These are phyloP conservation scores for Talaromyces islandicus DNA, from an alignment of 2,329 filamentous ascomycete species.

Conservation along the genomic window DNA sequence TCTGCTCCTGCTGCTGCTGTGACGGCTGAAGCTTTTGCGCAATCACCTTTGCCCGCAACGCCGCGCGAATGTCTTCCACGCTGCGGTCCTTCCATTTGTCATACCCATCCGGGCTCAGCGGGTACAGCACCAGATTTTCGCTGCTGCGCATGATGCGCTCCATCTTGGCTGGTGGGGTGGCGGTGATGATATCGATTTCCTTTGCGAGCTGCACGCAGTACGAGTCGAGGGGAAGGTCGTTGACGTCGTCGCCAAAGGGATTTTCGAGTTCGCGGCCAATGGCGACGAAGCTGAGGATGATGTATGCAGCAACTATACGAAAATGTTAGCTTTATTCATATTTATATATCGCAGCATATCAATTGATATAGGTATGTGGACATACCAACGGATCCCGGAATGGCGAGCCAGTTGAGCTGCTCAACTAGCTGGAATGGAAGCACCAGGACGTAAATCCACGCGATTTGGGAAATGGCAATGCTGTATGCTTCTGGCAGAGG, in stretches of 20 bases:
- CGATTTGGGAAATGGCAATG: constrained; percentile 80
- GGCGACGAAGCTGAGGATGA: constrained; percentile 69
- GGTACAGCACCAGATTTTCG: constrained; percentile 33
- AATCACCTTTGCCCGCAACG: constrained; percentile 33
- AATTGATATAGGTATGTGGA: not conserved
- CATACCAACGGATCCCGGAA: constrained; percentile 62
- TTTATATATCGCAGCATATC: too few species aligned
- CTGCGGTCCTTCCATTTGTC: constrained; percentile 44
- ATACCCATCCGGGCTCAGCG: constrained; percentile 41
- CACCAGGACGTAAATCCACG: constrained; percentile 74
- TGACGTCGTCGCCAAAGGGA: constrained; percentile 77
- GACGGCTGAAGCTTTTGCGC: constrained; percentile 11
- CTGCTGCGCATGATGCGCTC: constrained; percentile 42
- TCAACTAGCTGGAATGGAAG: constrained; percentile 73
- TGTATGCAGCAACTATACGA: constrained; percentile 64
- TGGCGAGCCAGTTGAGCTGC: constrained; percentile 64
- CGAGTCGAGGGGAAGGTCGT: constrained; percentile 69
- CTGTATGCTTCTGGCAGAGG: constrained; percentile 77
- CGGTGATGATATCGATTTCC: constrained; percentile 69
- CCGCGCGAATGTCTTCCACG: constrained; percentile 41
- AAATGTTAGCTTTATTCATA: not conserved
- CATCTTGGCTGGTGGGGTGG: constrained; percentile 47
- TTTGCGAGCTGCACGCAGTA: constrained; percentile 70
- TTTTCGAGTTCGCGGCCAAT: constrained; percentile 82
- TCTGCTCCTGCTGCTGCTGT: too few species aligned